phyloP scores from a whole-genome alignment of 2,329 filamentous ascomycete genomes.

The Beauveria australis region DNA sequence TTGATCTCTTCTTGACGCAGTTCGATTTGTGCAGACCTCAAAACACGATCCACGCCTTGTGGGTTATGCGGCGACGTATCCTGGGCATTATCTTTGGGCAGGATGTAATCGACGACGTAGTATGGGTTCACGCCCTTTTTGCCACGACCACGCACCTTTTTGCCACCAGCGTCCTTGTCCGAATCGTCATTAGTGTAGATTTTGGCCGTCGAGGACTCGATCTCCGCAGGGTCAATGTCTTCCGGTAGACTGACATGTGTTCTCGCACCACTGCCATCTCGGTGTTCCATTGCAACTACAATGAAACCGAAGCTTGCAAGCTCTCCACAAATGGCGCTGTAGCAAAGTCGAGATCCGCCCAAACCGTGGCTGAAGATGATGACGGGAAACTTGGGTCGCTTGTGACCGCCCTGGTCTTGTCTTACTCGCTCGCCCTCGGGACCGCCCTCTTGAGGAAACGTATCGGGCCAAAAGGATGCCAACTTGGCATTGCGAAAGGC shows the following conservation, averaged over 20 bases:
- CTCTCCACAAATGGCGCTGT: conserved; percentile 55
- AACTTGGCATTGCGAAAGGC: conserved; percentile 53
- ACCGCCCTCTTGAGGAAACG: background rate
- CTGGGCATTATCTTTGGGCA: conserved; percentile 45
- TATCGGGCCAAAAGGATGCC: conserved; percentile 24
- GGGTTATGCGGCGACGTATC: conserved; percentile 48
- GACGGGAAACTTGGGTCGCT: conserved; percentile 46
- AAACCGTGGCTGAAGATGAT: conserved; percentile 61
- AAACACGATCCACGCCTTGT: conserved; percentile 49
- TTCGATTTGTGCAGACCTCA: conserved; percentile 50
- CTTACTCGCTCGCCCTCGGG: background rate
- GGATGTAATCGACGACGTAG: conserved; percentile 54
- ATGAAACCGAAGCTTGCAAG: conserved; percentile 60
- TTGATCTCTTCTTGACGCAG: conserved; percentile 57
- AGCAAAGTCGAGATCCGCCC: conserved; percentile 54
- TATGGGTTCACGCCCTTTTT: conserved; percentile 24
- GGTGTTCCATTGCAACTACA: conserved; percentile 56
- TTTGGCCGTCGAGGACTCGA: conserved; percentile 21
- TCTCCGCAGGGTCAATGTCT: conserved; percentile 25
- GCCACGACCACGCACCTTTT: conserved; percentile 23
- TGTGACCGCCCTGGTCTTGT: conserved; percentile 3
- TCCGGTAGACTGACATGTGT: conserved; percentile 50
- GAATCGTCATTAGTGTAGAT: conserved; percentile 17
- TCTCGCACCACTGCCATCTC: conserved; percentile 55
- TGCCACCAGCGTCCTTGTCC: conserved; percentile 23